These are phyloP conservation scores for Anthoceros angustus DNA, from an alignment of 225 moss, liverwort and hornwort genomes.

Conservation along the genomic window DNA sequence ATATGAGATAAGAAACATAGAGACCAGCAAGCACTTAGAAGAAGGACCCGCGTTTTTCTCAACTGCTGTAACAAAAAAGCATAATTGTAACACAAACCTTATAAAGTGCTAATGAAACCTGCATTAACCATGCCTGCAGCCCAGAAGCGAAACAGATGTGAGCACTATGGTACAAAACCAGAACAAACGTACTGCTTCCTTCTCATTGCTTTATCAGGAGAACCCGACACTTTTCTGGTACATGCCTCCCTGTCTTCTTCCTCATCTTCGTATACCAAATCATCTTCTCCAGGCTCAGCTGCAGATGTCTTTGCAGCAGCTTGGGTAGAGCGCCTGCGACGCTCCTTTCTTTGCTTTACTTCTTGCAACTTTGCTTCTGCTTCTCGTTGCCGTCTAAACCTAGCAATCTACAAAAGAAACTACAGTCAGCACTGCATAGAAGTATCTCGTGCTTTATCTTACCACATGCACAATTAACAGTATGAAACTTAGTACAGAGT, in stretches of 20 bases:
- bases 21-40: not conserved
- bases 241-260: constrained; percentile 80
- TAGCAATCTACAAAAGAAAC: constrained; percentile 9
- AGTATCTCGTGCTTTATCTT: too few relatives aligned
- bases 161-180: not conserved
- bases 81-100: constrained; percentile 39
- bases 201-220: not conserved
- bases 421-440: not conserved
- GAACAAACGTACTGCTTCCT: not conserved
- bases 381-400: constrained; percentile 84
- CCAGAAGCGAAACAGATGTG: constrained; percentile 8
- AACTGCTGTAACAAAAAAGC: not conserved
- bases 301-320: constrained; percentile 62
- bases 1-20: not conserved
- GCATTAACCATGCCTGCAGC: constrained; percentile 66
- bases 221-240: not conserved
- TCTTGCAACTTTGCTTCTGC: constrained; percentile 88
- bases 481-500: not conserved
- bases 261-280: constrained; percentile 72
- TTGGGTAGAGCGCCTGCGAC: constrained; percentile 77
- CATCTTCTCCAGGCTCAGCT: constrained; percentile 69
- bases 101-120: constrained; percentile 60
- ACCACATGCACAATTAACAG: constrained; percentile 29
- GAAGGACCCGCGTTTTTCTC: not conserved
- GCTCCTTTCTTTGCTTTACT: constrained; percentile 75